phyloP scores from a whole-genome alignment of 164 flowering plant species.

The Aristolochia fimbriata region DNA sequence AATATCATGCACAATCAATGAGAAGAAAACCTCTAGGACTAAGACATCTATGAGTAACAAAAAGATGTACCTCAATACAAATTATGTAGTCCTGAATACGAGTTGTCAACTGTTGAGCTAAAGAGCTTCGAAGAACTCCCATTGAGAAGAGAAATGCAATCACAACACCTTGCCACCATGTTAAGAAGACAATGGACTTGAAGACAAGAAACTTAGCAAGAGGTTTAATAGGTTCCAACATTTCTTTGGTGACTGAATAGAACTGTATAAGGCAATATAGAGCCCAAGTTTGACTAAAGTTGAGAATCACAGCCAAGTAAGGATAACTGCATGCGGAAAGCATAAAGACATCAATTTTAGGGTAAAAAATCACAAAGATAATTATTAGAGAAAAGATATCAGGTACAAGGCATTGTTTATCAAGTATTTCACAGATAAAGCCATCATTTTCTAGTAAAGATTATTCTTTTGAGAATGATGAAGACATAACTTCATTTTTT shows the following conservation, averaged over 20 bases:
- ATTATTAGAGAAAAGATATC: no score
- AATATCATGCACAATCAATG: background rate
- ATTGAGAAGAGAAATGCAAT: slow-evolving; percentile 89
- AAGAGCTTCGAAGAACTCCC: slow-evolving; percentile 72
- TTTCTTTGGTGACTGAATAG: slow-evolving; percentile 79
- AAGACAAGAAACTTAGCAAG: slow-evolving; percentile 85
- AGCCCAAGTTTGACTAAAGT: slow-evolving; percentile 99
- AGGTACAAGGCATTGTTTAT: no score
- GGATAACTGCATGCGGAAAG: slow-evolving; percentile 72
- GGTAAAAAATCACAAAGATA: no score
- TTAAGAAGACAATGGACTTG: slow-evolving; percentile 92
- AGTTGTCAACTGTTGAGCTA: slow-evolving; percentile 79
- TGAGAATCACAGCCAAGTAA: slow-evolving; percentile 85
- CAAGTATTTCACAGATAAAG: no score
- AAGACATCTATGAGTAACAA: background rate
- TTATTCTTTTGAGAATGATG: background rate
- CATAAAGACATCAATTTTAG: background rate
- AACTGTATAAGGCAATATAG: slow-evolving; percentile 94
- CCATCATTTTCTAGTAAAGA: background rate
- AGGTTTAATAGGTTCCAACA: slow-evolving; percentile 82
- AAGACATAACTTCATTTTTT: no score
- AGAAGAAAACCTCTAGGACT: background rate
- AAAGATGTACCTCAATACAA: slow-evolving; percentile 73
- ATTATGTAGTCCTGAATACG: slow-evolving; percentile 92
- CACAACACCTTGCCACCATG: slow-evolving; percentile 99